Base-by-base conservation (phyloP, 306 rosid species). In the Macrotyloma uniflorum region DNA sequence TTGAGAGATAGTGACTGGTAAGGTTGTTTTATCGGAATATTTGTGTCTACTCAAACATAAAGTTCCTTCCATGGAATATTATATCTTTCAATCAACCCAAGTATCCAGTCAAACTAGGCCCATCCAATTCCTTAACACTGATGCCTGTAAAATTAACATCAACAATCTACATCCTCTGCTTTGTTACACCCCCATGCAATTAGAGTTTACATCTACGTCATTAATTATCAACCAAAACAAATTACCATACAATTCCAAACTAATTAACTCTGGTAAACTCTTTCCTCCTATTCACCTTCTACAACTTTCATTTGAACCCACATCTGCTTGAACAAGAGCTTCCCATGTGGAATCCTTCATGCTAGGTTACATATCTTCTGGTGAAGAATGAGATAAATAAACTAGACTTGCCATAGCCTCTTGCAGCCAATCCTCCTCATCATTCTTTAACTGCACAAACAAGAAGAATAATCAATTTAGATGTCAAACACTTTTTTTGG, bases 361-460 rank as follows among this genome's bases (percentile, higher is more conserved):
- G 67, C 49, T 61, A 63, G 32, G 59, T 77, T 68, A 84, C 58
- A 76, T 70, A 49, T 84, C 86, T 40, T 77, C 86, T 2, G 84
- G 90, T 58, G 75, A 87, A 68, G 87, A 88, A 83, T 74, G 92
- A 73, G 85, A 92, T 61, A 88, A 63, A 84, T 87, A 84, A 59
- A 75, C 83, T 32, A 91, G 57, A 83, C 90, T 90, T 79, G 89
- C 85, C 93, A 93, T 84, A 3, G 96, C 96, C 72, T 89, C 96
- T 86, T 91, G 98, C 54, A 95, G 85, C 98, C 97, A 92, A 2
- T 91, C 92, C 50, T 87, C 97, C 5, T 89, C 93, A 47, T 90
- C 96, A 63, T 87, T 80, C 82, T 88, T 91, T 62, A 90, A 80
- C 90, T 92, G 93, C 77, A 77, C 6, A 67, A 20, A 59, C 49